Evolutionary conservation across 73 alveolate species (phyloP), one percentile per base, ranked within the genome.

Genomic region (Uronychia setigera): DNA sequence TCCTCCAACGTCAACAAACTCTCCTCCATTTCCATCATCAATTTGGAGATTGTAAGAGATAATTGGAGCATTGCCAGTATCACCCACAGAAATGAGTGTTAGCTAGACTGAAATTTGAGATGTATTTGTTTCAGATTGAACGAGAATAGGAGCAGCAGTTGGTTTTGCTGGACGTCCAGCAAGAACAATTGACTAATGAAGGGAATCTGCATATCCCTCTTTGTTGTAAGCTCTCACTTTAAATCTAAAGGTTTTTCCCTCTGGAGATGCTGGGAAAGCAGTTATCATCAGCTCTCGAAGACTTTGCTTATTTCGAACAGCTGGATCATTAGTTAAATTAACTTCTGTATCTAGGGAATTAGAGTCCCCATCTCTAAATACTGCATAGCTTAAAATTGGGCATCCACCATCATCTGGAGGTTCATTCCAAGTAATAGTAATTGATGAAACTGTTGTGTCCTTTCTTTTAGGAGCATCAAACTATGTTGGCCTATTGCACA

Each of bases 21-120:
- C 80, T 0, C 95, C 95, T 27, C 93, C 95, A 0, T 80, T 25
- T 26, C 95, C 95, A 85, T 90, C 95, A 85, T 90, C 95, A 5
- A 79, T 74, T 30, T 85, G 75, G 11, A 90, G 85, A 1, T 85
- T 76, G 74, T 90, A 90, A 5, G 91, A 60, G 0, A 85, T 33
- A 33, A 90, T 86, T 0, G 91, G 87, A 28, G 84, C 77, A 34
- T 77, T 74, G 25, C 91, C 91, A 75, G 35, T 85, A 33, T 90
- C 60, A 26, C 84, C 58, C 29, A 77, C 87, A 0, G 76, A 35
- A 11, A 90, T 81, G 32, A 33, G 67, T 5, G 91, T 80, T 78
- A 90, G 29, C 19, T 60, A 1, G 30, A 90, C 93, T 30, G 93
- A 85, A n/a, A 90, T 79, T 77, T 80, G 81, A 0, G 87, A 59